Evolutionary conservation across 768 basidiomycete genomes (phyloP).

Genomic region (Phylloporus sp.): DNA sequence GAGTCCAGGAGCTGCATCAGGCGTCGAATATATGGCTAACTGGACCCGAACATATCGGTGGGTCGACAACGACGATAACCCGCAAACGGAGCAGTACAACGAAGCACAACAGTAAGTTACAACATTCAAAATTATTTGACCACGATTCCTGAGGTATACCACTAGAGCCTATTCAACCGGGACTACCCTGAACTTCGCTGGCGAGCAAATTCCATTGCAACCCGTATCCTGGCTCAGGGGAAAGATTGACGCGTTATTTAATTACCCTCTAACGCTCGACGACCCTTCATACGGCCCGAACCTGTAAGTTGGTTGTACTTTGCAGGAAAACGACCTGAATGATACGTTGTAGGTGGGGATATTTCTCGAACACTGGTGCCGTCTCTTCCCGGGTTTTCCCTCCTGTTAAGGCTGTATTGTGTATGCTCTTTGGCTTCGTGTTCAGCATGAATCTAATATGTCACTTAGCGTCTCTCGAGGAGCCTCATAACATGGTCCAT

Average conservation of each 20-base stretch:
- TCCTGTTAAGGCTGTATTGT: neutral
- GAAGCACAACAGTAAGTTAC: slow-evolving; percentile 9
- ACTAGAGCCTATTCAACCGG: slow-evolving; percentile 3
- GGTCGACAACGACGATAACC: neutral
- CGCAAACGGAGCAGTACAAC: slow-evolving; percentile 9
- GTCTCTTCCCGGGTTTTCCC: neutral
- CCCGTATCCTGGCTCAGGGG: slow-evolving; percentile 15
- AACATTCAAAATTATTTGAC: too few relatives aligned
- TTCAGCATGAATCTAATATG: neutral
- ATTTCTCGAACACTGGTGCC: neutral
- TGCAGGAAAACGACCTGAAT: neutral
- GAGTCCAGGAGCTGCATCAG: neutral
- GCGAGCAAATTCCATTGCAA: neutral
- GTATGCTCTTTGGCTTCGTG: neutral
- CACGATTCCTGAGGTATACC: neutral
- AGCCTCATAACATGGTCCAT: slow-evolving; percentile 19
- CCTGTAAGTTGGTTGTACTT: slow-evolving; percentile 5
- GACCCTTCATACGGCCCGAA: slow-evolving; percentile 14
- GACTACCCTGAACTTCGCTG: slow-evolving; percentile 2
- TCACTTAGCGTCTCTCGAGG: slow-evolving; percentile 14
- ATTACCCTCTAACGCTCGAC: slow-evolving; percentile 8
- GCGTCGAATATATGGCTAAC: neutral
- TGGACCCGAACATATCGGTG: slow-evolving; percentile 15
- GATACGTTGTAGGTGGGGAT: neutral
- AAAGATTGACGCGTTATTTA: slow-evolving; percentile 13